Evolutionary conservation across 2,329 filamentous ascomycete species (phyloP).

Genomic region (Pestalotiopsis sp.): DNA sequence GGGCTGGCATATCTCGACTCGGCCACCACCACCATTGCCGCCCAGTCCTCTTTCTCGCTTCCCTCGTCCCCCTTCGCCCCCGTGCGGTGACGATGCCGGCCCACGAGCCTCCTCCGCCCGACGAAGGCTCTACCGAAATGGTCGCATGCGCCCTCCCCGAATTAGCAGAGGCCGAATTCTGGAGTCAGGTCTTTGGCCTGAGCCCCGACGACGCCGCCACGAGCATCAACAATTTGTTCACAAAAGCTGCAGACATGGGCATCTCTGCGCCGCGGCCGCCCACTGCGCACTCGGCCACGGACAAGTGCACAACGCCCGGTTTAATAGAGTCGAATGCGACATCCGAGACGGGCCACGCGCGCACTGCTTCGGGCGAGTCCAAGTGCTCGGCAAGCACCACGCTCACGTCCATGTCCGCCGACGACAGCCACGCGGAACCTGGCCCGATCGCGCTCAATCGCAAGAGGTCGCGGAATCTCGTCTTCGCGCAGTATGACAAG

Average conservation of each 20-base stretch:
- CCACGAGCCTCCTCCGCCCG: conserved; percentile 2
- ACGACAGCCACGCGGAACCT: conserved; percentile 26
- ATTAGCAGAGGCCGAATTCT: conserved; percentile 28
- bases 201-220: conserved; percentile 20
- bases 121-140: neutral
- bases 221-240: conserved; percentile 30
- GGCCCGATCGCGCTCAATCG: conserved; percentile 24
- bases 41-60: neutral
- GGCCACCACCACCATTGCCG: neutral
- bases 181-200: conserved; percentile 27
- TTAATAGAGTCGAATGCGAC: conserved; percentile 43
- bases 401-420: conserved; percentile 44
- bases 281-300: conserved; percentile 24
- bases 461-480: conserved; percentile 39
- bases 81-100: conserved; percentile 5
- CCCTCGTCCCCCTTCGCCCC: neutral
- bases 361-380: conserved; percentile 44
- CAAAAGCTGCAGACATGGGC: conserved; percentile 35
- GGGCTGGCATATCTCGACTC: conserved; percentile 2
- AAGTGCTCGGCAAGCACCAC: conserved; percentile 39
- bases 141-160: conserved; percentile 23
- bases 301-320: conserved; percentile 33
- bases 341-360: conserved; percentile 40
- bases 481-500: conserved; percentile 52
- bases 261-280: conserved; percentile 31